Evolutionary conservation across 2,329 filamentous ascomycete genomes (phyloP), one percentile per base, ranked within the genome.

Genomic region (Cephalotrichum gorgonifer): DNA sequence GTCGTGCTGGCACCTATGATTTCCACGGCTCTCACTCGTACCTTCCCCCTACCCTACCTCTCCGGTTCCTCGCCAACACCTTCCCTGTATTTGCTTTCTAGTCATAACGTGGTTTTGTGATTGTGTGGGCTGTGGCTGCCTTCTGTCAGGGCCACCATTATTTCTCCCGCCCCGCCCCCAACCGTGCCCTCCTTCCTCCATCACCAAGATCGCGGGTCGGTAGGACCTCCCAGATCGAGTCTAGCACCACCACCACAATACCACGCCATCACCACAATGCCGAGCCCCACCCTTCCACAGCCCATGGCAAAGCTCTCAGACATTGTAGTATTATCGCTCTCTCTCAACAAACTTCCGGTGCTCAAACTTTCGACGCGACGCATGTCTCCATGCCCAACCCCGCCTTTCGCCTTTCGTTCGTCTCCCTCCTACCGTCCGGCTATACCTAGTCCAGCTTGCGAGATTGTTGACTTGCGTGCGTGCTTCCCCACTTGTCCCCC

Each of bases 161-260:
- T 31, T 15, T 31, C 4, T 15, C 4, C 12, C 30, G 4, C 12
- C 4, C 12, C 30, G 12, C 30, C 30, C 30, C 30, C 11, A 31
- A 9, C 11, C 30, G 30, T 12, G 30, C 11, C 30, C 4, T 14
- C 11, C 30, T 14, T 11, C 30, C 12, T 12, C 30, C 30, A 9
- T 31, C 30, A 11, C 44, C n/a, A n/a, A n/a, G n/a, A 46, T 20
- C 25, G 38, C n/a, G 17, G 27, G 27, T 43, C 46, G 46, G 46
- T 38, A 48, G 38, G 38, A 42, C 46, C 27, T 48, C 46, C 46
- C 46, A 2, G 25, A 39, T 48, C 46, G 14, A 26, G 46, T 12
- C 26, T 42, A 42, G 35, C 31, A 6, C 35, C 35, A 39, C 17
- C 7, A n/a, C n/a, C n/a, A n/a, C n/a, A n/a, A n/a, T n/a, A n/a